A percentile compares a stretch with the other conserved stretches of the same genome.
Conservation (phyloP, 2,329 filamentous ascomycete species). For the Metarhizium humberi region DNA sequence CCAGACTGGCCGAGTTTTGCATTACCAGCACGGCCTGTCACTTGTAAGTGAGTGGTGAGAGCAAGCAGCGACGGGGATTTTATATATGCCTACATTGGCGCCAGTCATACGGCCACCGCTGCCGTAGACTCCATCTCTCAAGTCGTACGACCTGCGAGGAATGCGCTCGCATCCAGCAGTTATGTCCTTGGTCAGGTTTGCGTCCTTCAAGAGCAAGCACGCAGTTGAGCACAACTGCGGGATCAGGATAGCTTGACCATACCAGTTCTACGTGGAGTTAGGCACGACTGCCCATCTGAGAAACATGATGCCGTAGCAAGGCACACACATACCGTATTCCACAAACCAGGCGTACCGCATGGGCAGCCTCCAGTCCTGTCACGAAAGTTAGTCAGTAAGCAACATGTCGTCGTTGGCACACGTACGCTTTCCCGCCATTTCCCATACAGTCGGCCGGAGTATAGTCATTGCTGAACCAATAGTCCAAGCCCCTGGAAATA, state of each 20-base stretch:
- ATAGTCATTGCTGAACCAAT: conserved; percentile 16
- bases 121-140: conserved; percentile 11
- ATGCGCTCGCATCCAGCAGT: conserved; percentile 12
- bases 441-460: conserved; percentile 11
- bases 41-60: neutral
- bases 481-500: conserved; percentile 12
- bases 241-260: conserved; percentile 13
- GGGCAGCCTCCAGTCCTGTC: conserved; percentile 2
- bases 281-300: neutral
- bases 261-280: conserved; percentile 13
- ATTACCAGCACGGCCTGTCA: conserved; percentile 12
- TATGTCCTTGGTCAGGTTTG: conserved; percentile 8
- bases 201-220: conserved; percentile 12
- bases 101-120: conserved; percentile 12
- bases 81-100: conserved; percentile 10
- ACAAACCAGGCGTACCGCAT: conserved; percentile 7
- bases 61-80: neutral
- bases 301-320: neutral
- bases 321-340: conserved; percentile 10
- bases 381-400: conserved; percentile 2
- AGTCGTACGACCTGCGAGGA: conserved; percentile 12
- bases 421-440: conserved; percentile 7
- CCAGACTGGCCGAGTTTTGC: conserved; percentile 14
- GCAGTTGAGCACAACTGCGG: conserved; percentile 13
- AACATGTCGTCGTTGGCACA: neutral